These are phyloP conservation scores for Cardamine resedifolia DNA, from an alignment of 345 rosid genomes.

Conservation along the genomic window DNA sequence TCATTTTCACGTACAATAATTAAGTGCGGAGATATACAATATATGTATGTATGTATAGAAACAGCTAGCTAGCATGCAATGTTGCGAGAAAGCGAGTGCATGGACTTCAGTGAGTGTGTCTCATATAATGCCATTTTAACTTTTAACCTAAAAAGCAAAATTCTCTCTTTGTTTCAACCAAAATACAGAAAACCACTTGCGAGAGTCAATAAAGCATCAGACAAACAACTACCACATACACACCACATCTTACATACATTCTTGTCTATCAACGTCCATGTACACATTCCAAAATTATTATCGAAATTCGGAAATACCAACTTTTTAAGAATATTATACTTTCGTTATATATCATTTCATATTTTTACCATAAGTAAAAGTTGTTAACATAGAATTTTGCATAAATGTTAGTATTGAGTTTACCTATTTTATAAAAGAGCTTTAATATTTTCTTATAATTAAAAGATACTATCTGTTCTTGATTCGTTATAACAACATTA, in stretches of 20 bases:
- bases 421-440: background rate
- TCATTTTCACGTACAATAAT: background rate
- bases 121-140: constrained; percentile 31
- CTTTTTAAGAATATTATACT: background rate
- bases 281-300: constrained; percentile 25
- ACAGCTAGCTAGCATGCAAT: constrained; percentile 41
- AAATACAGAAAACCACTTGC: background rate
- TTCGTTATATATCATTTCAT: background rate
- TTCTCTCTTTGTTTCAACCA: constrained; percentile 30
- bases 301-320: constrained; percentile 8
- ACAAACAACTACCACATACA: constrained; percentile 39
- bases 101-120: constrained; percentile 42
- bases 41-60: background rate
- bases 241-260: constrained; percentile 29
- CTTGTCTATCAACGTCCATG: constrained; percentile 10
- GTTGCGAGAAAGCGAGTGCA: constrained; percentile 39
- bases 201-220: constrained; percentile 39
- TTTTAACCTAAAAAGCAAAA: constrained; percentile 38
- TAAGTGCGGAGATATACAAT: background rate
- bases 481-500: constrained; percentile 14
- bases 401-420: background rate
- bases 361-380: background rate
- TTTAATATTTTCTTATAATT: background rate
- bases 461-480: background rate
- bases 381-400: background rate